phyloP scores from a whole-genome alignment of 495 filamentous ascomycete genomes.

The Lophium mytilinum region DNA sequence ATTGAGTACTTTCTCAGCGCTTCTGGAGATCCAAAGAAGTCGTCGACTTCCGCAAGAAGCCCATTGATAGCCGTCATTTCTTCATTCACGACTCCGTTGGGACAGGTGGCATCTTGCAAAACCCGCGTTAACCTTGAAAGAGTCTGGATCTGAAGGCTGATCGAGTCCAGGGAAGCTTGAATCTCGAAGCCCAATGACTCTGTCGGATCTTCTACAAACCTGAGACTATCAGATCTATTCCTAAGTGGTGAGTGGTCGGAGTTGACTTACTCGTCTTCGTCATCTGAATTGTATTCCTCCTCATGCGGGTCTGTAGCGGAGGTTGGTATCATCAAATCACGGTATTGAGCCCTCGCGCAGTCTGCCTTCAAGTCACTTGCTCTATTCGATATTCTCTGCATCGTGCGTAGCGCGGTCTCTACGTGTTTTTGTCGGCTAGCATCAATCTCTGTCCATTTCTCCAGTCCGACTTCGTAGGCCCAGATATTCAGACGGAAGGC shows the following conservation, averaged over 20 bases:
- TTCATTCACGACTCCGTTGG: background rate
- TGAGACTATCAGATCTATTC: background rate
- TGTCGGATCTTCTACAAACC: background rate
- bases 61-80: slow-evolving; percentile 1
- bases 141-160: slow-evolving; percentile 11
- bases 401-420: slow-evolving; percentile 1
- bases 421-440: background rate
- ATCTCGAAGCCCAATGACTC: slow-evolving; percentile 8
- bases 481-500: slow-evolving; percentile 9
- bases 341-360: slow-evolving; percentile 1
- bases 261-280: slow-evolving; percentile 4
- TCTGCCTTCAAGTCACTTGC: background rate
- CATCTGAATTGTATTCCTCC: background rate
- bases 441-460: slow-evolving; percentile 5
- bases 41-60: slow-evolving; percentile 7
- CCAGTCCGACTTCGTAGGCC: slow-evolving; percentile 2
- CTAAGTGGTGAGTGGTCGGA: background rate
- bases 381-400: slow-evolving; percentile 1
- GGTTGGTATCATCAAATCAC: slow-evolving; percentile 6
- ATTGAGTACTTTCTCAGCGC: background rate
- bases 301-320: background rate
- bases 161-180: slow-evolving; percentile 5
- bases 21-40: slow-evolving; percentile 7
- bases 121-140: slow-evolving; percentile 7
- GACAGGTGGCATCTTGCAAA: slow-evolving; percentile 9